phyloP scores from a whole-genome alignment of 768 basidiomycete species.

The Suillus sp. region DNA sequence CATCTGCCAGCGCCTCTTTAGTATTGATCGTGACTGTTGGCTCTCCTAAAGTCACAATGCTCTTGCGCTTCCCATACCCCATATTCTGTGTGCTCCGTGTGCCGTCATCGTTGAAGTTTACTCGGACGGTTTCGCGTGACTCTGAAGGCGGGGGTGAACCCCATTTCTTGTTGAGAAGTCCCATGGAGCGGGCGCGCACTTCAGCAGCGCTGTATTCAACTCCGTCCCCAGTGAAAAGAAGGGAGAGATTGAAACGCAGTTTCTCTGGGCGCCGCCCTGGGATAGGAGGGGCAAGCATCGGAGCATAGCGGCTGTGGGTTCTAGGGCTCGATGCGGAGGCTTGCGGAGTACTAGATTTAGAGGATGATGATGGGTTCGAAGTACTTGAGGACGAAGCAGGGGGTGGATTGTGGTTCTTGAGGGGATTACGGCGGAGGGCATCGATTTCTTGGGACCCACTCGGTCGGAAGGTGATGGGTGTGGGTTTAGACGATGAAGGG shows the following conservation, averaged over 20 bases:
- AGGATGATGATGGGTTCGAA: constrained; percentile 16
- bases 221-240: constrained; percentile 75
- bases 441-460: constrained; percentile 30
- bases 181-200: constrained; percentile 79
- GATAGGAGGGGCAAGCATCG: constrained; percentile 69
- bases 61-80: constrained; percentile 46
- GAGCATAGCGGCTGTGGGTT: constrained; percentile 56
- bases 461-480: constrained; percentile 25
- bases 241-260: constrained; percentile 62
- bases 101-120: constrained; percentile 65
- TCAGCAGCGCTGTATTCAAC: constrained; percentile 87
- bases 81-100: constrained; percentile 45
- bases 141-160: constrained; percentile 57
- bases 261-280: constrained; percentile 75
- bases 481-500: constrained; percentile 33
- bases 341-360: constrained; percentile 27
- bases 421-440: constrained; percentile 37
- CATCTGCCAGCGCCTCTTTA: constrained; percentile 90
- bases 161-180: constrained; percentile 86
- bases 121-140: constrained; percentile 38
- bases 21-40: constrained; percentile 97
- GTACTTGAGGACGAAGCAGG: constrained; percentile 36
- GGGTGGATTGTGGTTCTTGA: constrained; percentile 37
- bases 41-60: constrained; percentile 52
- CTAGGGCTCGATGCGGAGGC: constrained; percentile 36